Percentiles rank a stretch among this genome's conserved stretches.
Evolutionary conservation across 2,329 filamentous ascomycete genomes (phyloP).

Genomic region (Talaromyces sp.): DNA sequence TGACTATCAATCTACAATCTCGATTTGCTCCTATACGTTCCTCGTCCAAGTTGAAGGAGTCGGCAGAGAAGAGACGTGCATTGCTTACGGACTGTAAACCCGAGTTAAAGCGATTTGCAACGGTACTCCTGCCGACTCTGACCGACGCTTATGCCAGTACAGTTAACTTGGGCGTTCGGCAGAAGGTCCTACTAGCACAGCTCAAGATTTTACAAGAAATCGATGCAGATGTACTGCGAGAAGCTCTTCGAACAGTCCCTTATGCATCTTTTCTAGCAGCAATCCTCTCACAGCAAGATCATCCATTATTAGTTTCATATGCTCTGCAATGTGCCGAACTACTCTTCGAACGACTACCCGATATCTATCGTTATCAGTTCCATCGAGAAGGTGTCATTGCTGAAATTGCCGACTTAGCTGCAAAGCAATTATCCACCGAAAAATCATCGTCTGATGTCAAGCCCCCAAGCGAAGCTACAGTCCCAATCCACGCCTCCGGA

Average conservation of each 20-base stretch:
- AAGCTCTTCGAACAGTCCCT: slow-evolving; percentile 80
- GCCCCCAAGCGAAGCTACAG: slow-evolving; percentile 22
- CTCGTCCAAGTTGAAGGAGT: slow-evolving; percentile 48
- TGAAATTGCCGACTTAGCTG: slow-evolving; percentile 79
- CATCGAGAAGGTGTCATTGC: slow-evolving; percentile 94
- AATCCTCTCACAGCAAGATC: slow-evolving; percentile 92
- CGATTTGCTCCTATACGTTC: slow-evolving; percentile 33
- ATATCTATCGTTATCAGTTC: slow-evolving; percentile 92
- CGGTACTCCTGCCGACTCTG: slow-evolving; percentile 89
- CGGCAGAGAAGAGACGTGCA: slow-evolving; percentile 74
- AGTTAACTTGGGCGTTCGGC: slow-evolving; percentile 87
- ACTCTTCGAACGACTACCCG: slow-evolving; percentile 75
- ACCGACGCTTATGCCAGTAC: slow-evolving; percentile 98
- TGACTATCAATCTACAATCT: slow-evolving; percentile 41
- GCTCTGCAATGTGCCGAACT: slow-evolving; percentile 88
- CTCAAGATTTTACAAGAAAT: slow-evolving; percentile 96
- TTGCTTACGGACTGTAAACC: slow-evolving; percentile 77
- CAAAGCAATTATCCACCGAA: slow-evolving; percentile 33
- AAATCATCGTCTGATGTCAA: slow-evolving; percentile 20
- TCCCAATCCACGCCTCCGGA: slow-evolving; percentile 20
- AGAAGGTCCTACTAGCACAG: slow-evolving; percentile 93
- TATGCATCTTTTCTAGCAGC: slow-evolving; percentile 95
- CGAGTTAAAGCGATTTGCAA: slow-evolving; percentile 85
- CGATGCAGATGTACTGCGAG: slow-evolving; percentile 77
- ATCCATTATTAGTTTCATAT: slow-evolving; percentile 78